A percentile compares a stretch with the other conserved stretches of the same genome.
These are phyloP conservation scores for Trichomonas vaginalis DNA, from an alignment of 208 protist species.

Conservation along the genomic window DNA sequence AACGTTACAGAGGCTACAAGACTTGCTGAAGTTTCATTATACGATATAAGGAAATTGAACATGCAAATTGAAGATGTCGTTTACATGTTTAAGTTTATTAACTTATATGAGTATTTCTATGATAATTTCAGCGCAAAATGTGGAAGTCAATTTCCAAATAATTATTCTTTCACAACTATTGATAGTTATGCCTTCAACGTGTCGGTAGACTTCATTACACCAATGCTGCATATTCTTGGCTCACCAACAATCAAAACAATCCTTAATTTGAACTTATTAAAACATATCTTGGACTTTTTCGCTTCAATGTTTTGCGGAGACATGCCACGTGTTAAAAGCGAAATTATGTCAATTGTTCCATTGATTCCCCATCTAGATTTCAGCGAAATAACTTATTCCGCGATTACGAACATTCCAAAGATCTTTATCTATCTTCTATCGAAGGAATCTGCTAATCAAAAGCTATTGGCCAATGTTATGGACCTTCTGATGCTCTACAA, in stretches of 20 bases:
- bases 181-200: background rate
- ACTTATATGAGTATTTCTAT: background rate
- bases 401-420: background rate
- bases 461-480: background rate
- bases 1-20: background rate
- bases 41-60: background rate
- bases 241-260: background rate
- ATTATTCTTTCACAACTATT: background rate
- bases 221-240: background rate
- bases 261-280: background rate
- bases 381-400: background rate
- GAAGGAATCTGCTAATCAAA: background rate
- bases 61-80: background rate
- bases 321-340: background rate
- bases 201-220: background rate
- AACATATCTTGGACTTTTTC: background rate
- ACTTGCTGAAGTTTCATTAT: background rate
- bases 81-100: background rate
- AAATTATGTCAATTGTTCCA: background rate
- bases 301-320: background rate
- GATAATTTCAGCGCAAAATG: background rate
- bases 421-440: background rate
- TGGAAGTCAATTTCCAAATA: background rate
- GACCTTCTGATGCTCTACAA: background rate
- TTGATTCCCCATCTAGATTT: background rate